Percentiles rank a stretch among this genome's conserved stretches.
These are phyloP conservation scores for Tephrocybe sp. DNA, from an alignment of 768 basidiomycete species.

Conservation along the genomic window DNA sequence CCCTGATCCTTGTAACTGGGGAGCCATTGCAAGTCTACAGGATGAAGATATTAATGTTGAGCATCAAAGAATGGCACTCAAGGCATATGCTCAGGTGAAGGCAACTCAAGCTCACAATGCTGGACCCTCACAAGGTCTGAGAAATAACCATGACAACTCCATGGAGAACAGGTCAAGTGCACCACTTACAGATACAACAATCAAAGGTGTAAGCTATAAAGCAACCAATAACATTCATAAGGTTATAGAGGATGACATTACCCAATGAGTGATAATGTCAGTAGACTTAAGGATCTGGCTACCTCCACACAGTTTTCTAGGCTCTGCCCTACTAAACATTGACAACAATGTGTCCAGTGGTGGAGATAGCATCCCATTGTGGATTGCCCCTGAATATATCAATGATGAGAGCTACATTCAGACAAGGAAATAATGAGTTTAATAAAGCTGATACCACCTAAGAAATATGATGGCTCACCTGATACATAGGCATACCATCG, in stretches of 20 bases:
- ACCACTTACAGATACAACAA: too few relatives aligned
- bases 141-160: not conserved
- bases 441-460: too few relatives aligned
- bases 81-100: too few relatives aligned
- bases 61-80: not conserved
- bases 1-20: not conserved
- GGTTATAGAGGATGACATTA: not conserved
- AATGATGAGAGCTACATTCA: slow-evolving; percentile 23
- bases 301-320: not conserved
- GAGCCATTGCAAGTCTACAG: not conserved
- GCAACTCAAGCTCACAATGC: too few relatives aligned
- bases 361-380: not conserved
- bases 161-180: not conserved
- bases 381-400: slow-evolving; percentile 21
- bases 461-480: too few relatives aligned
- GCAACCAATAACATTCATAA: too few relatives aligned
- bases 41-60: too few relatives aligned
- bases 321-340: not conserved
- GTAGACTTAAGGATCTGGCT: not conserved
- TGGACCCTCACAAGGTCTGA: not conserved
- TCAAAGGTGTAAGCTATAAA: too few relatives aligned
- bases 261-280: not conserved
- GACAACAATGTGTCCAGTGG: not conserved
- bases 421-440: slow-evolving; percentile 24
- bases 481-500: too few relatives aligned